Base-by-base conservation (phyloP, 176 grass and related monocot genomes). In the Thinopyrum elongatum region DNA sequence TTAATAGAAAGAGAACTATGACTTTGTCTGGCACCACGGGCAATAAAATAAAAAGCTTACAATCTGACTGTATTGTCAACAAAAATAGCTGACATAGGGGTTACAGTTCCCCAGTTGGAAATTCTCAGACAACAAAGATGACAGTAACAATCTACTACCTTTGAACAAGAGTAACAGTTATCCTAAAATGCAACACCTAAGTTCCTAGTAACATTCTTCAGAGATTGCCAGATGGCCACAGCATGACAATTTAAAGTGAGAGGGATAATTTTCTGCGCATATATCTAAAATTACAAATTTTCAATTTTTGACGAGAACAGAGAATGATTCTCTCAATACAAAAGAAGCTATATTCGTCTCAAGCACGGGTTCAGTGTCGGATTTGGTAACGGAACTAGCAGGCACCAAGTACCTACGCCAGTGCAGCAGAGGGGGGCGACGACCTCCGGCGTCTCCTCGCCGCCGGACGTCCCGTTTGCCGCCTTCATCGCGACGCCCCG, bases 401-500 rank as follows among this genome's bases (percentile, higher is more conserved):
- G 27, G 13, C 11, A 3, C 2, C 35, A 76, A 29, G 64, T 65
- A 72, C 34, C 95, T 93, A 85, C 83, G 58, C 88, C 87, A 91
- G 91, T n/a, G 83, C 82, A 1, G 76, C 61, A 57, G 53, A 8
- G 53, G 2, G 19, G 2, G 30, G 66, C 88, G 49, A 95, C 79
- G 59, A 85, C 23, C 76, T 93, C 92, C 34, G 89, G 87, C 71
- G 86, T 14, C 85, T 97, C 65, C 84, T 97, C 90, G 8, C 85
- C 65, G 67, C 85, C 59, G 53, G 90, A 67, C 83, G 83, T 83
- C 79, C 78, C 79, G 19, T 9, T 49, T 5, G 57, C 67, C 14
- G 90, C 92, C 17, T 85, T 88, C 8, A 79, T 46, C 39, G 55
- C 68, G 30, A 90, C 75, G 88, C 70, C 59, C 28, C 86, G 83